phyloP scores from a whole-genome alignment of 2,329 filamentous ascomycete genomes.

The Talaromyces sp. region DNA sequence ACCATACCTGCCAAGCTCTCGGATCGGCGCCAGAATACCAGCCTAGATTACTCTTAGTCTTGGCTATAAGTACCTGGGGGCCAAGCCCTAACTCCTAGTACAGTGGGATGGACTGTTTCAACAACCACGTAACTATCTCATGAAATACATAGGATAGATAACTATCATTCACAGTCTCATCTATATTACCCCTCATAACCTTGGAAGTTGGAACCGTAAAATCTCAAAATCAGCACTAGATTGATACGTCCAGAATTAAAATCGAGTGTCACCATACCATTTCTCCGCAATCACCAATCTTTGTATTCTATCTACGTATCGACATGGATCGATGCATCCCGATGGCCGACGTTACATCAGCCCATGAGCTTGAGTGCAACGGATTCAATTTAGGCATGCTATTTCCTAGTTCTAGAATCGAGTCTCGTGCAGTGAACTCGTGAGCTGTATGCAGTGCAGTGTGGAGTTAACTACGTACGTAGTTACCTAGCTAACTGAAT shows the following conservation, averaged over 20 bases:
- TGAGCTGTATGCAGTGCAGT: background rate
- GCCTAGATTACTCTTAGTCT: background rate
- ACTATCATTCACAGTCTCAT: background rate
- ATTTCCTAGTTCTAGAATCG: background rate
- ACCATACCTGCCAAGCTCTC: background rate
- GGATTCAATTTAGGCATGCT: background rate
- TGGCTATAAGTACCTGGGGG: background rate
- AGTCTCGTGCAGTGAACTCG: background rate
- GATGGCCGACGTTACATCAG: constrained; percentile 1
- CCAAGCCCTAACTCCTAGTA: background rate
- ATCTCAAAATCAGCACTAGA: too few relatives aligned
- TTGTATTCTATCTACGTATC: background rate
- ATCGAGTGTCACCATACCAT: constrained; percentile 3
- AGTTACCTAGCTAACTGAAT: too few relatives aligned
- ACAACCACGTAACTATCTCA: too few relatives aligned
- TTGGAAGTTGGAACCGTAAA: too few relatives aligned
- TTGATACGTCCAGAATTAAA: too few relatives aligned
- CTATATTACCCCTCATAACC: background rate
- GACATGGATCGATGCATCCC: background rate
- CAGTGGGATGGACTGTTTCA: too few relatives aligned
- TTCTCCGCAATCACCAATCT: constrained; percentile 1
- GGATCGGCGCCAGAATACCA: background rate
- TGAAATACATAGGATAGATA: too few relatives aligned
- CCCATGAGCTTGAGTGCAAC: background rate
- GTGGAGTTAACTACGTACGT: too few relatives aligned